Percentiles rank a stretch among this genome's conserved stretches.
These are phyloP conservation scores for Aspergillus costaricaensis DNA, from an alignment of 2,329 filamentous ascomycete genomes.

Conservation along the genomic window DNA sequence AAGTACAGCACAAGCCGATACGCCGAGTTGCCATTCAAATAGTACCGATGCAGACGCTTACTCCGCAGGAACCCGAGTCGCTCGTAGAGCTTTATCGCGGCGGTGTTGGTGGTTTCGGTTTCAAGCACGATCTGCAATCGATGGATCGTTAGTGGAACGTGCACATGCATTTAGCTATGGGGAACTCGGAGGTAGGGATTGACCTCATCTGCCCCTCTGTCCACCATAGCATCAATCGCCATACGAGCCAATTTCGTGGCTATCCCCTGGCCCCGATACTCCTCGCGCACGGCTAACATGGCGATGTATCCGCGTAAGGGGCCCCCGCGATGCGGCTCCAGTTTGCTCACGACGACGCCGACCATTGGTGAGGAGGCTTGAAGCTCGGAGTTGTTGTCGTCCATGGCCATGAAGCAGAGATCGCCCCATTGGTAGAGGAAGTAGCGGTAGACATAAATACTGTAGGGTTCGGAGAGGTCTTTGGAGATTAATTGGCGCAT, in stretches of 20 bases:
- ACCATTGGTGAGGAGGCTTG: slow-evolving; percentile 55
- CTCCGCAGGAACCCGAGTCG: slow-evolving; percentile 86
- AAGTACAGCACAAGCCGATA: slow-evolving; percentile 84
- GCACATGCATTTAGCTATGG: neutral
- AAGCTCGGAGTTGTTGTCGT: slow-evolving; percentile 40
- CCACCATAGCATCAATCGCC: slow-evolving; percentile 89
- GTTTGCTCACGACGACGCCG: slow-evolving; percentile 91
- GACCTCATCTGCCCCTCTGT: slow-evolving; percentile 79
- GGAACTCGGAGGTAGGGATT: neutral
- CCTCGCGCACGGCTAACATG: slow-evolving; percentile 88
- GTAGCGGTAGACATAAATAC: slow-evolving; percentile 98
- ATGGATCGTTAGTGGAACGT: neutral
- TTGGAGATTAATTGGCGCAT: slow-evolving; percentile 93
- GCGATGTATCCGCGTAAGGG: slow-evolving; percentile 93
- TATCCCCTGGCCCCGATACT: slow-evolving; percentile 80
- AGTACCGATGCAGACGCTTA: slow-evolving; percentile 92
- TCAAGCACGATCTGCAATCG: slow-evolving; percentile 73
- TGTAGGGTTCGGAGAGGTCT: slow-evolving; percentile 96
- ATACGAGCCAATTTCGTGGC: slow-evolving; percentile 84
- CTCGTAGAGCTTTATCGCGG: slow-evolving; percentile 91
- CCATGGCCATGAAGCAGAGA: slow-evolving; percentile 81
- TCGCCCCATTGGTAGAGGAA: slow-evolving; percentile 98
- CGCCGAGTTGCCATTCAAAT: slow-evolving; percentile 93
- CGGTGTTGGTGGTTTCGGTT: slow-evolving; percentile 88
- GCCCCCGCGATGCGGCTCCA: slow-evolving; percentile 84